phyloP scores from a whole-genome alignment of 108 stramenopile species.

The Cyclostephanos tholiformis region DNA sequence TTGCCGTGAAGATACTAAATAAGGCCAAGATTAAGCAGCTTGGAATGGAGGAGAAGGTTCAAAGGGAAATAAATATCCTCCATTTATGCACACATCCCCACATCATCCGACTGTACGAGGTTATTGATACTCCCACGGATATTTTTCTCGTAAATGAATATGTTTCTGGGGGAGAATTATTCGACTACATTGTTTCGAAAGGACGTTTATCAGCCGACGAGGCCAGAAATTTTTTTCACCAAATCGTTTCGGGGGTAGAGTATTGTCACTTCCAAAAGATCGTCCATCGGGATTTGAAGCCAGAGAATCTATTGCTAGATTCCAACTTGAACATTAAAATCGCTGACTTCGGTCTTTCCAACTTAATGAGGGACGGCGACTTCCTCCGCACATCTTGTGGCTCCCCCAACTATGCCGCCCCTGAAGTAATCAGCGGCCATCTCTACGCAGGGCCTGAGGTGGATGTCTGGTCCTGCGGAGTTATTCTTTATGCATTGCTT shows the following conservation, averaged over 20 bases:
- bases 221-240: slow-evolving; percentile 98
- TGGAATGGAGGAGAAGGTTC: slow-evolving; percentile 99
- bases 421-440: slow-evolving; percentile 98
- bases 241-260: slow-evolving; percentile 97
- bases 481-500: slow-evolving; percentile 98
- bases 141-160: slow-evolving; percentile 99
- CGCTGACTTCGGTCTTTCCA: slow-evolving; percentile 99
- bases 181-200: slow-evolving; percentile 98
- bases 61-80: slow-evolving; percentile 99
- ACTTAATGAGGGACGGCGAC: slow-evolving; percentile 98
- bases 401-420: slow-evolving; percentile 99
- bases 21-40: slow-evolving; percentile 97
- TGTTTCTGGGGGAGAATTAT: slow-evolving; percentile 98
- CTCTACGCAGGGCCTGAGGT: slow-evolving; percentile 99
- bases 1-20: slow-evolving; percentile 99
- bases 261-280: slow-evolving; percentile 99
- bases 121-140: slow-evolving; percentile 98
- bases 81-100: slow-evolving; percentile 99
- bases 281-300: slow-evolving; percentile 98
- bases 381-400: slow-evolving; percentile 97
- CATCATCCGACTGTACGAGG: slow-evolving; percentile 98
- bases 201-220: slow-evolving; percentile 95
- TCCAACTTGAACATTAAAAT: slow-evolving; percentile 97
- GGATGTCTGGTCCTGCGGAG: slow-evolving; percentile 99
- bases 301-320: slow-evolving; percentile 96